phyloP scores from a whole-genome alignment of 306 rosid genomes.

The Cyamopsis tetragonoloba region DNA sequence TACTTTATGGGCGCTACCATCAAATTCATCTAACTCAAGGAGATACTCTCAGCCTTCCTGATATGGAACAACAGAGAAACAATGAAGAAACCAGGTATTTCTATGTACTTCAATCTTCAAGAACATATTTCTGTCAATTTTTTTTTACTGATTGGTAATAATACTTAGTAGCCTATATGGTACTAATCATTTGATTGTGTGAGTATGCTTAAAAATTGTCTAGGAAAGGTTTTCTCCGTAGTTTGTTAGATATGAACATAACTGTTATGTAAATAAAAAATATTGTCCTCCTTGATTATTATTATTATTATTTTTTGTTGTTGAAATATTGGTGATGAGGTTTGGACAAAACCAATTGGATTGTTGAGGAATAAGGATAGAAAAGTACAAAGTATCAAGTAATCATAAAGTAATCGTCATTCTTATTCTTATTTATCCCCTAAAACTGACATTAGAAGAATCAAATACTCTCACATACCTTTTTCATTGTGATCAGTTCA shows the following conservation, averaged over 20 bases:
- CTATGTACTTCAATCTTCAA: constrained; percentile 24
- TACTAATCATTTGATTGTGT: not conserved
- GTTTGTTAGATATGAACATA: not conserved
- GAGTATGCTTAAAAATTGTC: constrained; percentile 6
- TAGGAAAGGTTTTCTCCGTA: not conserved
- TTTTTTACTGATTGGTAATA: not conserved
- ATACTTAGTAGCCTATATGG: not conserved
- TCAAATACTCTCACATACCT: not conserved
- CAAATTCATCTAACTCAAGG: constrained; percentile 45
- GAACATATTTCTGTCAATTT: not conserved
- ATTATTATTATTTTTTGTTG: no score
- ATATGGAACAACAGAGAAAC: constrained; percentile 69
- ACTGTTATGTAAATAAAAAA: not conserved
- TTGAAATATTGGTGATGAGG: not conserved
- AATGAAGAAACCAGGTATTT: constrained; percentile 77
- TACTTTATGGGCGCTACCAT: constrained; percentile 75
- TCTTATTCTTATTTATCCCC: not conserved
- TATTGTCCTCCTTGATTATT: not conserved
- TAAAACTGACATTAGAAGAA: constrained; percentile 3
- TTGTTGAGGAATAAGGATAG: constrained; percentile 4
- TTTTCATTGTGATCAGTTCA: not conserved
- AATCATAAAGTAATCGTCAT: not conserved
- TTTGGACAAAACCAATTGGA: not conserved
- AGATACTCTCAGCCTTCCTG: constrained; percentile 54
- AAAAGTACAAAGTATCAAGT: not conserved